These are phyloP conservation scores for Pholiota molesta DNA, from an alignment of 768 basidiomycete species.

Conservation along the genomic window DNA sequence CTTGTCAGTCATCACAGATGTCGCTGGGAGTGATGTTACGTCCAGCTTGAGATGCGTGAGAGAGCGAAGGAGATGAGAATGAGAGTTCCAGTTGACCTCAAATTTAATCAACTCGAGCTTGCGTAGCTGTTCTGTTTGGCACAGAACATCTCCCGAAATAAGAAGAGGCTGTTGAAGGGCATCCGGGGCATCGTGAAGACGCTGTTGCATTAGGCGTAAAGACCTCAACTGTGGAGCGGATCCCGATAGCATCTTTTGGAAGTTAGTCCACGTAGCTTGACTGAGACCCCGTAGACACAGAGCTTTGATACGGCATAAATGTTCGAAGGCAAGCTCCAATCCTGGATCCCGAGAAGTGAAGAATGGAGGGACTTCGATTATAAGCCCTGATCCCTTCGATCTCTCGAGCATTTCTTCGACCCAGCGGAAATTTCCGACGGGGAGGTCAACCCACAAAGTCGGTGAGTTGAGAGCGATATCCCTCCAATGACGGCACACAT, in stretches of 20 bases:
- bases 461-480: background rate
- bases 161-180: background rate
- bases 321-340: background rate
- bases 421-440: background rate
- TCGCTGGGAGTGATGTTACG: background rate
- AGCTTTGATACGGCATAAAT: background rate
- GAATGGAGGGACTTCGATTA: background rate
- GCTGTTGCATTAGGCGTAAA: background rate
- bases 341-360: background rate
- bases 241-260: background rate
- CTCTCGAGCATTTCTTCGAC: background rate
- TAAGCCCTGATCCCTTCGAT: background rate
- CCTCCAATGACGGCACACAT: background rate
- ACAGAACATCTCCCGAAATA: background rate
- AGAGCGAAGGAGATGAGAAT: background rate
- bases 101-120: background rate
- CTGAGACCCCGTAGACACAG: background rate
- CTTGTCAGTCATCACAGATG: too few species aligned
- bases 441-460: background rate
- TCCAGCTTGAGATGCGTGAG: background rate
- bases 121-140: background rate
- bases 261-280: background rate
- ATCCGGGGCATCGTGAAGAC: too few species aligned
- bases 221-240: background rate
- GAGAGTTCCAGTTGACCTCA: background rate